phyloP scores from a whole-genome alignment of 371 early-diverging fungal genomes.

The Haplosporangium sp. region DNA sequence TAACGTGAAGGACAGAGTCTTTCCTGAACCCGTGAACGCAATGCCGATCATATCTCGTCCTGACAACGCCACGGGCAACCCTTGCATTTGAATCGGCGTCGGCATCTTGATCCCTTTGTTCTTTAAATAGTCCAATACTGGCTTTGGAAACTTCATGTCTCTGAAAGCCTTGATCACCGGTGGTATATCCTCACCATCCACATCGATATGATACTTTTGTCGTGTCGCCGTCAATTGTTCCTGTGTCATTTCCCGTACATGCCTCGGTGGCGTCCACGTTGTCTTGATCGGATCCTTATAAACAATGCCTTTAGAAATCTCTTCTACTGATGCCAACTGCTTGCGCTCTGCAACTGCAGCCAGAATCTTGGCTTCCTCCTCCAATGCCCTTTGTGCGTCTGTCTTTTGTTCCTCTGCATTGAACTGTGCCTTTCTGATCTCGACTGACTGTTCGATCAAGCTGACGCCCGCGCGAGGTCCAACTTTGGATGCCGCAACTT shows the following conservation, averaged over 20 bases:
- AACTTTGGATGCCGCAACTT: conserved; percentile 52
- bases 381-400: conserved; percentile 83
- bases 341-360: conserved; percentile 85
- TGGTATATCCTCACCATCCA: conserved; percentile 79
- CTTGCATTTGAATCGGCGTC: conserved; percentile 98
- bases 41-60: conserved; percentile 97
- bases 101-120: conserved; percentile 88
- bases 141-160: conserved; percentile 83
- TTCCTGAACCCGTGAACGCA: conserved; percentile 99
- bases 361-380: conserved; percentile 86
- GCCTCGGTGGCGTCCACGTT: conserved; percentile 86
- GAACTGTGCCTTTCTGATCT: conserved; percentile 71
- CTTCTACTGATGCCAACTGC: conserved; percentile 84
- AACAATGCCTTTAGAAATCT: conserved; percentile 86
- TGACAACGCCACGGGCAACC: conserved; percentile 76
- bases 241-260: conserved; percentile 68
- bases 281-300: conserved; percentile 90
- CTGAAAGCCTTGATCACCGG: conserved; percentile 81
- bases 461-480: conserved; percentile 77
- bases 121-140: conserved; percentile 85
- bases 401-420: conserved; percentile 72
- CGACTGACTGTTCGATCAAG: conserved; percentile 88
- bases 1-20: conserved; percentile 97
- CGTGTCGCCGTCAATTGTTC: conserved; percentile 66
- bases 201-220: conserved; percentile 77